These are phyloP conservation scores for Amauroascus niger DNA, from an alignment of 2,329 filamentous ascomycete genomes.

Conservation along the genomic window DNA sequence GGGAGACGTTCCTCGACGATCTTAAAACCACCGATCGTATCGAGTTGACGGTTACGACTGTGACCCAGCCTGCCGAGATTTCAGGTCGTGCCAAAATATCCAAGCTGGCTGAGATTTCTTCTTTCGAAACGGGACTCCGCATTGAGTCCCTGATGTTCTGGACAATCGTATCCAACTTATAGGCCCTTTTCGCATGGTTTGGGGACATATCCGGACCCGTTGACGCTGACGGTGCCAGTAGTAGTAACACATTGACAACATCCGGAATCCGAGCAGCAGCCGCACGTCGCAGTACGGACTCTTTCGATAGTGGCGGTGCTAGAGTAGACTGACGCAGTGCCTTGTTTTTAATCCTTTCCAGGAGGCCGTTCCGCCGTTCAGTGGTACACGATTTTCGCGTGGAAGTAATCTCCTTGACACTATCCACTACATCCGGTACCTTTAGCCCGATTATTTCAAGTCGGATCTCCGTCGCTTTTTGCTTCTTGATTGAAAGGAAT, in stretches of 20 bases:
- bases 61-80: slow-evolving; percentile 43
- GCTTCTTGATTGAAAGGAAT: slow-evolving; percentile 21
- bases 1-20: slow-evolving; percentile 30
- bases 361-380: slow-evolving; percentile 49
- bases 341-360: slow-evolving; percentile 68
- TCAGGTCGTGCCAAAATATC: slow-evolving; percentile 40
- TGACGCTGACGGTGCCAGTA: slow-evolving; percentile 42
- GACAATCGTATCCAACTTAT: slow-evolving; percentile 54
- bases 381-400: slow-evolving; percentile 22
- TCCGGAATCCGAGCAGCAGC: slow-evolving; percentile 61
- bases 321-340: slow-evolving; percentile 44
- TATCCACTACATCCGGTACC: slow-evolving; percentile 18
- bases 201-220: slow-evolving; percentile 27
- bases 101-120: slow-evolving; percentile 41
- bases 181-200: slow-evolving; percentile 50
- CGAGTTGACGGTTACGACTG: slow-evolving; percentile 38
- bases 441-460: slow-evolving; percentile 32
- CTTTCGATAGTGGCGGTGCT: slow-evolving; percentile 40
- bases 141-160: slow-evolving; percentile 61
- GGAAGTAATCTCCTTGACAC: slow-evolving; percentile 12
- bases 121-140: slow-evolving; percentile 39
- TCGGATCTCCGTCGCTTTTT: slow-evolving; percentile 34
- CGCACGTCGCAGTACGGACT: slow-evolving; percentile 51
- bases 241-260: slow-evolving; percentile 56
- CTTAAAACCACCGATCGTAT: slow-evolving; percentile 41